phyloP scores from a whole-genome alignment of 495 filamentous ascomycete species.

The Penicillium longicatenatum region DNA sequence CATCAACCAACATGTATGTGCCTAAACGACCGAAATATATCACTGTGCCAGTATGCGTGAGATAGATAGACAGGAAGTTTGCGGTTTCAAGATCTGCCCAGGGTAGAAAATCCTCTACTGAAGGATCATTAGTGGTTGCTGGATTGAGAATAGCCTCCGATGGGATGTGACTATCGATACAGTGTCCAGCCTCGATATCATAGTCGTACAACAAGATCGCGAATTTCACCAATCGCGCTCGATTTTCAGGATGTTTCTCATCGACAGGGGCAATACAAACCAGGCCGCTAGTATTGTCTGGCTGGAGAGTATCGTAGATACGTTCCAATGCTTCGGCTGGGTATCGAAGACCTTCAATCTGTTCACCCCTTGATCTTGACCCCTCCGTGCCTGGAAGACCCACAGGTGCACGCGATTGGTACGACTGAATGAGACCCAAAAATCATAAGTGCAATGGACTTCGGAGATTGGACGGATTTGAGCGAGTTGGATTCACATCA shows the following conservation, averaged over 20 bases:
- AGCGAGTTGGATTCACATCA: conserved; percentile 4
- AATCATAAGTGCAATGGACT: conserved; percentile 5
- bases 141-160: conserved; percentile 7
- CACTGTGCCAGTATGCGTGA: conserved; percentile 7
- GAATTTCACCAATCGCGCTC: conserved; percentile 10
- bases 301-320: conserved; percentile 5
- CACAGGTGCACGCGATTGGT: conserved; percentile 9
- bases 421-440: not conserved
- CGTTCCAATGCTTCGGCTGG: conserved; percentile 8
- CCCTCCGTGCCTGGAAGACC: conserved; percentile 10
- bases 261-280: conserved; percentile 6
- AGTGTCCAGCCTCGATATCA: conserved; percentile 8
- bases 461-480: conserved; percentile 1
- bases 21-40: not conserved
- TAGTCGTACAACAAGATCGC: conserved; percentile 7
- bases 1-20: conserved; percentile 9
- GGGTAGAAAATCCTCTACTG: conserved; percentile 9
- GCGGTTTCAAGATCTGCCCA: conserved; percentile 4
- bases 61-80: conserved; percentile 4
- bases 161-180: not conserved
- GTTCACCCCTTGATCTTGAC: not conserved
- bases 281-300: not conserved
- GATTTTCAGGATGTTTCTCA: conserved; percentile 5
- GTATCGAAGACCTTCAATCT: conserved; percentile 7
- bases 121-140: conserved; percentile 5